phyloP scores from a whole-genome alignment of 495 filamentous ascomycete species.

The Wilcoxina mikolae region DNA sequence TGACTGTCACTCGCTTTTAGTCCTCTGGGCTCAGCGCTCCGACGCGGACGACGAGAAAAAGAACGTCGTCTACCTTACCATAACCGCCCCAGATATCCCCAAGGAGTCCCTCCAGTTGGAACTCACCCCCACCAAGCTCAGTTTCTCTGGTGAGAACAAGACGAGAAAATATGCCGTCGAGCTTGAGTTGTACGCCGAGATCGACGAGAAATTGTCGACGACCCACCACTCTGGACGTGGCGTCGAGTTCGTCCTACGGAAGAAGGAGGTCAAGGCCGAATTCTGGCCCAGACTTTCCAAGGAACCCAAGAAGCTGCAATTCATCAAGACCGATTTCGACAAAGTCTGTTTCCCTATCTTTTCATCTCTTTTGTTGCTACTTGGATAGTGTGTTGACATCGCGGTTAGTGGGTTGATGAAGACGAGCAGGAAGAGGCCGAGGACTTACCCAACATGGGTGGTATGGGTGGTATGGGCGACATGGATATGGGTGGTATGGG shows the following conservation, averaged over 20 bases:
- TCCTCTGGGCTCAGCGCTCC: constrained; percentile 96
- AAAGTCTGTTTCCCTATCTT: constrained; percentile 46
- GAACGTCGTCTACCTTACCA: constrained; percentile 85
- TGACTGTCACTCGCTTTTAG: no score
- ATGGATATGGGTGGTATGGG: constrained; percentile 35
- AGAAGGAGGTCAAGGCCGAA: constrained; percentile 83
- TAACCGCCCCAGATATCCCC: constrained; percentile 68
- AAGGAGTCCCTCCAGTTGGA: constrained; percentile 56
- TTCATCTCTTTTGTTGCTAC: constrained; percentile 20
- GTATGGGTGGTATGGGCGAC: constrained; percentile 40
- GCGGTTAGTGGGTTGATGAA: constrained; percentile 83
- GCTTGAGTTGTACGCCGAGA: constrained; percentile 82
- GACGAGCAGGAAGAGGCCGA: constrained; percentile 85
- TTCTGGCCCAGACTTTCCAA: constrained; percentile 94
- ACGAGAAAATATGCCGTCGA: constrained; percentile 64
- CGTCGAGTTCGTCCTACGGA: constrained; percentile 77
- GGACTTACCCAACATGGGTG: constrained; percentile 80
- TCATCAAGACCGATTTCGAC: constrained; percentile 97
- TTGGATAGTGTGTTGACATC: neutral
- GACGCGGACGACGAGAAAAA: constrained; percentile 60
- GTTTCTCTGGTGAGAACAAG: constrained; percentile 74
- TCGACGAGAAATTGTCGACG: constrained; percentile 69
- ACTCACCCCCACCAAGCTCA: constrained; percentile 58
- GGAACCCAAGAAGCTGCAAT: constrained; percentile 76
- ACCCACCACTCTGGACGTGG: constrained; percentile 69